Conservation (phyloP, 306 rosid genomes). For the Pueraria montana region DNA sequence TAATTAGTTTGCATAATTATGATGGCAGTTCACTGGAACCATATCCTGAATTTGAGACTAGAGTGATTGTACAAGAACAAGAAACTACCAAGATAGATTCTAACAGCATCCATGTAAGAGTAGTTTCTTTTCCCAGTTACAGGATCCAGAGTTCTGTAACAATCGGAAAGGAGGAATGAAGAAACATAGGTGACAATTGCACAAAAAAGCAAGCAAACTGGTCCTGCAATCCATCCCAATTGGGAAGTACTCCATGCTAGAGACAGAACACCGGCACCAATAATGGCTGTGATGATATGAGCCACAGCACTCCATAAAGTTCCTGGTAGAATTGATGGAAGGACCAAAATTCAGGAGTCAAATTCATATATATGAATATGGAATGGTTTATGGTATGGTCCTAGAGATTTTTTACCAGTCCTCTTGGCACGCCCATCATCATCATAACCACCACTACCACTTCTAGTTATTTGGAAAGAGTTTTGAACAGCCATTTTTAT, state of each 20-base stretch:
- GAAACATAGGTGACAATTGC: slow-evolving; percentile 58
- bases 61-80: neutral
- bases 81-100: slow-evolving; percentile 59
- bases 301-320: slow-evolving; percentile 58
- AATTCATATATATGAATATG: neutral
- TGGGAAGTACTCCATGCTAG: slow-evolving; percentile 72
- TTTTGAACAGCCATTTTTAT: slow-evolving; percentile 53
- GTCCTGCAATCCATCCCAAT: slow-evolving; percentile 71
- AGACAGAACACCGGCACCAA: slow-evolving; percentile 73
- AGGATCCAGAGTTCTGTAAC: slow-evolving; percentile 70
- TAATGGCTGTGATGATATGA: slow-evolving; percentile 73
- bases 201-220: slow-evolving; percentile 50
- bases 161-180: slow-evolving; percentile 63
- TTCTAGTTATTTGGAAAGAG: slow-evolving; percentile 51
- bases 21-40: slow-evolving; percentile 25
- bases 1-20: slow-evolving; percentile 33
- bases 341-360: slow-evolving; percentile 36
- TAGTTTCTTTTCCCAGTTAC: slow-evolving; percentile 66
- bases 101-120: slow-evolving; percentile 67
- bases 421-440: slow-evolving; percentile 65
- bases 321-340: slow-evolving; percentile 50
- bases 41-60: slow-evolving; percentile 36
- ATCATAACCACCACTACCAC: slow-evolving; percentile 37
- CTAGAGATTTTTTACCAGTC: slow-evolving; percentile 56
- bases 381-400: slow-evolving; percentile 16